Evolutionary conservation across 352 stramenopile species (phyloP).

Genomic region (Phytophthora fragariaefolia): DNA sequence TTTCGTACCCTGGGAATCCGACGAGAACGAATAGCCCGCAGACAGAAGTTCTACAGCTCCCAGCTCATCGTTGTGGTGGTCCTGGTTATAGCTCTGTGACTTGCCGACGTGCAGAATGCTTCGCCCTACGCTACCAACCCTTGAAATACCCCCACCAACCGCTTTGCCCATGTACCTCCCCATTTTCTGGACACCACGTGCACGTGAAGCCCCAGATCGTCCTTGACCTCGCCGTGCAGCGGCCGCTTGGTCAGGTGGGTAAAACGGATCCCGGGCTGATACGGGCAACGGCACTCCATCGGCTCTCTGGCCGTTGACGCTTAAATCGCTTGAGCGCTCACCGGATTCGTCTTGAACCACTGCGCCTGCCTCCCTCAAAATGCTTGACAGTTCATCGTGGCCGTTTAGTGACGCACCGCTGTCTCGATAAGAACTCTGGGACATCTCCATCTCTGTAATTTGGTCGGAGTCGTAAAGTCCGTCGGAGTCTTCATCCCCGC

Average conservation of each 20-base stretch:
- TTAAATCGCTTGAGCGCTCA: conserved; percentile 16
- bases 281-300: conserved; percentile 20
- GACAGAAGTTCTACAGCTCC: conserved; percentile 44
- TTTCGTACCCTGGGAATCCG: conserved; percentile 78
- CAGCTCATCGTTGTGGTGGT: conserved; percentile 35
- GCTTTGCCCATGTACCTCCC: conserved; percentile 79
- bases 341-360: conserved; percentile 29
- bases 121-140: conserved; percentile 77
- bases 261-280: conserved; percentile 30
- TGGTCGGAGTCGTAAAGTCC: conserved; percentile 76
- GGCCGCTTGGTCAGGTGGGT: conserved; percentile 22
- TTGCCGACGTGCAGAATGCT: conserved; percentile 81
- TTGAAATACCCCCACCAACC: conserved; percentile 79
- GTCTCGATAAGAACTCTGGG: conserved; percentile 59
- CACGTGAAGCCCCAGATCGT: conserved; percentile 37
- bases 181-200: conserved; percentile 76
- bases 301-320: conserved; percentile 13
- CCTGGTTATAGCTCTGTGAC: conserved; percentile 35
- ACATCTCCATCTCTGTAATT: conserved; percentile 76
- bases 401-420: conserved; percentile 34
- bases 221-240: conserved; percentile 20
- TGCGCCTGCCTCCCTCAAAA: conserved; percentile 28
- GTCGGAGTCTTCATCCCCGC: conserved; percentile 74
- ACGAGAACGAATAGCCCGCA: conserved; percentile 72
- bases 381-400: conserved; percentile 42